Evolutionary conservation across 495 filamentous ascomycete genomes (phyloP), one percentile per base, ranked within the genome.

Genomic region (Thermothielavioides terrestris): DNA sequence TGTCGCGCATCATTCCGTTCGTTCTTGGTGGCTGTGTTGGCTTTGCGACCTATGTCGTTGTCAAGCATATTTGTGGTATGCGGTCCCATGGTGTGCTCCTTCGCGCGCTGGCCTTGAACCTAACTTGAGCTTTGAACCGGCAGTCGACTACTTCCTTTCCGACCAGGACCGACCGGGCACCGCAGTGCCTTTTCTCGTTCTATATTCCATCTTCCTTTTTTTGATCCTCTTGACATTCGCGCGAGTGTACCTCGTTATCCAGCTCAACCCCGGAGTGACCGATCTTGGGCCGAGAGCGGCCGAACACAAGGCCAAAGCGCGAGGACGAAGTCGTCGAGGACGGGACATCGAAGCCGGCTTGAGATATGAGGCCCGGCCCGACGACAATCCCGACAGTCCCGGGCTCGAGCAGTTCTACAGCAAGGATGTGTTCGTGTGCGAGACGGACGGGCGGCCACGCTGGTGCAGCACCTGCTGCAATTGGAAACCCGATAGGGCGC

Each of bases 401-500:
- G 70, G 72, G 10, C 58, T 77, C 35, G 74, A 76, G 56, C 45
- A 55, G 34, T 94, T 91, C 58, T 88, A 89, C 60, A 83, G 73
- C 20, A 86, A 83, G 60, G 81, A 94, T 61, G 77, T 84, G 6
- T 96, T 91, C 65, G 74, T 89, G 6, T 94, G 86, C 61, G 81
- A 90, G 53, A 64, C 71, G 20, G 84, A 90, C 59, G 90, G 90
- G 6, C 75, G 80, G 20, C 90, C 90, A 0, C 76, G 75, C 22
- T 96, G 85, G 77, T 96, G 90, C 67, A 77, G 77, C 8, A 73
- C 73, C 42, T 96, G 90, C 64, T 76, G 74, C 45, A 84, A 81
- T 52, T 95, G 84, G 77, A 95, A 95, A 60, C 78, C 82, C 4
- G 90, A 95, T 57, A 73, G 90, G 23, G 75, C 84, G 2, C 89